These are phyloP conservation scores for Sarcocystis neurona DNA, from an alignment of 169 alveolate species.

Conservation along the genomic window DNA sequence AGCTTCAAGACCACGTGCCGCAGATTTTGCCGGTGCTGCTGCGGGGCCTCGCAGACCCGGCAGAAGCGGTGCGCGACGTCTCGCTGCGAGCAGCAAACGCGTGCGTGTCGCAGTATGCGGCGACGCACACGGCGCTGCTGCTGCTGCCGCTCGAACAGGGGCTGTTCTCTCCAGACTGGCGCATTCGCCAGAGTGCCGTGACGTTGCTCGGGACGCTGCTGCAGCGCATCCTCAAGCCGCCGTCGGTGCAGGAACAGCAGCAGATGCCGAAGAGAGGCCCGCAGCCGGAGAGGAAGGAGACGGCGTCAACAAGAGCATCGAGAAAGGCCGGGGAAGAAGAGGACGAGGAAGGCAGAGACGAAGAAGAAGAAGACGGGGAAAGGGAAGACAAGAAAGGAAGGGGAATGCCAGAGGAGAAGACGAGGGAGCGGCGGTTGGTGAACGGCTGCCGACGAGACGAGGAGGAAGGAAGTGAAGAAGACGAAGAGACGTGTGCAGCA, in stretches of 20 bases:
- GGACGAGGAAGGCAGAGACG: too few species aligned
- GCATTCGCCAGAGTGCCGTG: conserved; percentile 72
- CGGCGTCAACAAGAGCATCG: too few species aligned
- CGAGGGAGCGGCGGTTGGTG: too few species aligned
- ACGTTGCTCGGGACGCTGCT: conserved; percentile 74
- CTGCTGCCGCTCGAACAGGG: conserved; percentile 76
- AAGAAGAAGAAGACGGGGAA: too few species aligned
- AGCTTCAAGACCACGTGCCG: conserved; percentile 67
- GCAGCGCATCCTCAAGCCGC: conserved; percentile 63
- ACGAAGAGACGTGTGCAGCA: conserved; percentile 26
- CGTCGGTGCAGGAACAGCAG: conserved; percentile 63
- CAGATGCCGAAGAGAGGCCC: too few species aligned
- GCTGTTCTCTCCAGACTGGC: conserved; percentile 67
- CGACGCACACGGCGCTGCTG: conserved; percentile 74
- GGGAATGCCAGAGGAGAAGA: too few species aligned
- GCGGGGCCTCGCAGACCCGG: conserved; percentile 71
- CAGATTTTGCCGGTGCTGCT: conserved; percentile 66
- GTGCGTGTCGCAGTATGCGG: conserved; percentile 71
- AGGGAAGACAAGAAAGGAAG: too few species aligned
- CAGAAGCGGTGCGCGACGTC: conserved; percentile 72
- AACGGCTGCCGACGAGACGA: conserved; percentile 46
- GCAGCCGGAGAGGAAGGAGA: too few species aligned
- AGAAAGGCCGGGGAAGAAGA: too few species aligned
- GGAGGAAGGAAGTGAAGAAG: conserved; percentile 1
- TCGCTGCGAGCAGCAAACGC: conserved; percentile 74